Evolutionary conservation across 2,329 filamentous ascomycete species (phyloP), one percentile per base, ranked within the genome.

Genomic region (Metarhizium brunneum): DNA sequence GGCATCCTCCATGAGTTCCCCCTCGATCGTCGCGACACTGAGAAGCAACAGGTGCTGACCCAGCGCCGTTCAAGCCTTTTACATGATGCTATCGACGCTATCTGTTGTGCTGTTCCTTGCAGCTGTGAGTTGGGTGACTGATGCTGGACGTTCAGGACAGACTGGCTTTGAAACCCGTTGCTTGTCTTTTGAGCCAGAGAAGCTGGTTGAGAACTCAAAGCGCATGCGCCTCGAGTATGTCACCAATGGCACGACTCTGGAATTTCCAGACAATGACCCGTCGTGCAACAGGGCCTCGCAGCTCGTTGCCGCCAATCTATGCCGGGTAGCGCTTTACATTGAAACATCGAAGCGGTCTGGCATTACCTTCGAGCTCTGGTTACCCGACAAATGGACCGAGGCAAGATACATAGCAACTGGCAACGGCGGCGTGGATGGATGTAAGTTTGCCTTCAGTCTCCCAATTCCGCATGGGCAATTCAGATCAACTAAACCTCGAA

Each of bases 371-470:
- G 77, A 80, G 60, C 67, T 72, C 1, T 80, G 76, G 77, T 69
- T 80, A 38, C 77, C 77, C 0, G 62, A 68, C 42, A 57, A 63
- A 38, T 80, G 77, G 67, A 71, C 68, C 6, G 62, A 58, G 1
- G 47, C 25, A 35, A 72, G 78, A 0, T 73, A 77, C 57, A 58
- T 80, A 42, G 72, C 70, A 25, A 77, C 73, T 0, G 77, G 76
- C 1, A 79, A 79, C 47, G 76, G 76, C 3, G 77, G 77, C 2
- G 62, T 79, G 13, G 70, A 70, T 47, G 77, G 76, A 18, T 77
- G 51, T 53, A 29, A 16, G 50, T 30, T 25, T 18, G 43, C 18
- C n/a, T 13, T 16, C 40, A 42, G 40, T 16, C 18, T 18, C 43
- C 18, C 43, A 25, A 20, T 25, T 35, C 20, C 11, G n/a, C n/a